A percentile compares a stretch with the other conserved stretches of the same genome.
Evolutionary conservation across 192 early-diverging fungal species (phyloP).

Genomic region (Lunasporangiospora selenospora): DNA sequence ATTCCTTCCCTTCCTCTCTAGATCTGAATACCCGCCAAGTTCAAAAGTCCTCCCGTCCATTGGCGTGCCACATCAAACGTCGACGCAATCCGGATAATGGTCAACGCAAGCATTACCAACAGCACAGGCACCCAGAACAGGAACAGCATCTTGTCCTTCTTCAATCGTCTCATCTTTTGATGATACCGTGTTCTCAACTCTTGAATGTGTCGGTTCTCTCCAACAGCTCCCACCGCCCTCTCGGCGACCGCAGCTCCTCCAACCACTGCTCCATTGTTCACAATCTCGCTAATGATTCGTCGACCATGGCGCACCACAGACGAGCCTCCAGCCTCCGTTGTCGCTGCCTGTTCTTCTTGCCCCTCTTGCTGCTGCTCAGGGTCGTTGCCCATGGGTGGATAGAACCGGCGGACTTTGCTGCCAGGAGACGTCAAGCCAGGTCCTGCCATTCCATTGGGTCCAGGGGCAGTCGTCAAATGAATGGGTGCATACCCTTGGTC

Average conservation of each 20-base stretch:
- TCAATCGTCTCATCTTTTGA: slow-evolving; percentile 48
- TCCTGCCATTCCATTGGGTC: background rate
- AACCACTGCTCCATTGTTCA: slow-evolving; percentile 40
- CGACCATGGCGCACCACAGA: slow-evolving; percentile 40
- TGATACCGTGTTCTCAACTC: slow-evolving; percentile 37
- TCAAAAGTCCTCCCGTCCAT: slow-evolving; percentile 40
- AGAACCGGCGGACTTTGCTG: slow-evolving; percentile 33
- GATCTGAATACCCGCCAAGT: slow-evolving; percentile 42
- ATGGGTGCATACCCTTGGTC: slow-evolving; percentile 24
- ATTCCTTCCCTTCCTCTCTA: too few relatives aligned
- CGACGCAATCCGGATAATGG: slow-evolving; percentile 38
- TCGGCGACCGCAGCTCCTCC: slow-evolving; percentile 44
- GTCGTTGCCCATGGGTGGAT: slow-evolving; percentile 42
- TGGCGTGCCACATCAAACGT: slow-evolving; percentile 45
- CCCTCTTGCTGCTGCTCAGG: slow-evolving; percentile 9
- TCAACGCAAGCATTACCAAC: slow-evolving; percentile 45
- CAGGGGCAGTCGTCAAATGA: slow-evolving; percentile 25
- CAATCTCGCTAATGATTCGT: slow-evolving; percentile 43
- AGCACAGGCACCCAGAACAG: slow-evolving; percentile 65
- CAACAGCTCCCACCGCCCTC: slow-evolving; percentile 38
- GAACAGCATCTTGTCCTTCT: slow-evolving; percentile 61
- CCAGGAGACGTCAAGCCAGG: slow-evolving; percentile 18
- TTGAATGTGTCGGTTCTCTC: slow-evolving; percentile 41
- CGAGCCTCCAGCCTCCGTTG: slow-evolving; percentile 21
- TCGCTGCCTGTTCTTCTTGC: too few relatives aligned